Base-by-base conservation (phyloP, 2,329 filamentous ascomycete genomes). In the Xylariales sp. region DNA sequence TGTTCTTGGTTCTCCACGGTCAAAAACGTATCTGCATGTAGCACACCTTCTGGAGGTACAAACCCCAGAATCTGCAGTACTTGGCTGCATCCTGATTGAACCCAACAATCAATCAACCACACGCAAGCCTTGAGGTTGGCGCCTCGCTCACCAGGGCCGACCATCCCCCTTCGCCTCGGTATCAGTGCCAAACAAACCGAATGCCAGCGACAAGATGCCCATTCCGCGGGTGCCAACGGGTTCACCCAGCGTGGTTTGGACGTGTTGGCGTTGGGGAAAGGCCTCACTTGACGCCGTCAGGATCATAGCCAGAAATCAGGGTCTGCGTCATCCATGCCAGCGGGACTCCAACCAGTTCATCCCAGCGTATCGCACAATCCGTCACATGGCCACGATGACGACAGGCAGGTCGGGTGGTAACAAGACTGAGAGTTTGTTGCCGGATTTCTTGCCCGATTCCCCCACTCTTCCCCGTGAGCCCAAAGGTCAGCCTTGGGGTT, bases 301-400 rank as follows among this genome's bases (percentile, higher is more conserved):
- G 6, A 16, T 27, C n/a, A 8, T 27, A 10, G 24, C 24, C 23
- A 20, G n/a, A 21, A 12, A 16, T 20, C 37, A 21, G 37, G 29
- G 37, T 33, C 37, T 33, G 37, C 37, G 29, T 39, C 37, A 39
- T 33, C 29, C 25, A 28, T 25, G 18, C 37, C 29, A 17, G 31
- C 30, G 37, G n/a, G 17, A 33, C 29, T 30, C 10, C 10, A 30
- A 15, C 29, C 29, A 30, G 16, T 17, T 30, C 29, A 30, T 30
- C 29, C 8, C 15, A n/a, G 10, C 12, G 16, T 15, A 30, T 12
- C 29, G 29, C 14, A 8, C 7, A 16, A 30, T 13, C 29, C 16
- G 14, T 30, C 29, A 30, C 29, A 30, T 30, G 29, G 10, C 8
- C 8, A 11, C 7, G 11, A 15, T 17, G 14, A 30, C 29, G 8